Evolutionary conservation across 164 flowering plant species (phyloP), one percentile per base, ranked within the genome.

Genomic region (Chimonanthus salicifolius): DNA sequence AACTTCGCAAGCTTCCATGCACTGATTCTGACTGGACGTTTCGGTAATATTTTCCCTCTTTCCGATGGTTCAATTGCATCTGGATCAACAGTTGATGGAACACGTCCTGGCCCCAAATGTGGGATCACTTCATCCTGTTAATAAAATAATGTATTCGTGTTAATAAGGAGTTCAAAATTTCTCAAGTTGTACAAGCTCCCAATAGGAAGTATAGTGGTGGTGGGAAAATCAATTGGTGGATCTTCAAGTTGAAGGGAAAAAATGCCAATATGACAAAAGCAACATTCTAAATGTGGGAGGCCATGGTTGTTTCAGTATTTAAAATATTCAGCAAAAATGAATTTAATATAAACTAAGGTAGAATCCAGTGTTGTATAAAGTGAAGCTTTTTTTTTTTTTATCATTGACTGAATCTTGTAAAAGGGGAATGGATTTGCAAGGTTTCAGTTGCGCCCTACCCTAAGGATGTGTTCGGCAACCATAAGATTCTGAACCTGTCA

Each of bases 1-100:
- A 92, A 77, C 75, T 94, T 90, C 44, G 98, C 95, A 50, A 92
- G 92, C 84, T 91, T 91, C 99, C 97, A 92, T 11, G 99, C 95
- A 72, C 97, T 94, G 76, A 92, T 91, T 78, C 88, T 78, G 46
- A 92, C 91, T 20, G 85, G 97, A 5, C 89, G 91, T 43, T 82
- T 87, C 20, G 92, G 82, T 49, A 84, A 64, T 50, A 72, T 80
- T 74, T 87, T 90, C 44, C 85, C 94, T 77, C 84, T 87, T 58
- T 94, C 94, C 48, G 81, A 70, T 18, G 75, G 73, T 48, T 76
- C 85, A 8, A 77, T 45, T 49, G 89, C 82, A 80, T 94, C 99
- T 63, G 99, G 99, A 83, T 94, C 99, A 33, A 91, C 88, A 6
- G 97, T 94, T 5, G 99, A 94, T 72, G 97, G 99, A 51, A 90